A percentile compares a stretch with the other conserved stretches of the same genome.
phyloP scores from a whole-genome alignment of 2,329 filamentous ascomycete genomes.

The Aschersonia sp. region DNA sequence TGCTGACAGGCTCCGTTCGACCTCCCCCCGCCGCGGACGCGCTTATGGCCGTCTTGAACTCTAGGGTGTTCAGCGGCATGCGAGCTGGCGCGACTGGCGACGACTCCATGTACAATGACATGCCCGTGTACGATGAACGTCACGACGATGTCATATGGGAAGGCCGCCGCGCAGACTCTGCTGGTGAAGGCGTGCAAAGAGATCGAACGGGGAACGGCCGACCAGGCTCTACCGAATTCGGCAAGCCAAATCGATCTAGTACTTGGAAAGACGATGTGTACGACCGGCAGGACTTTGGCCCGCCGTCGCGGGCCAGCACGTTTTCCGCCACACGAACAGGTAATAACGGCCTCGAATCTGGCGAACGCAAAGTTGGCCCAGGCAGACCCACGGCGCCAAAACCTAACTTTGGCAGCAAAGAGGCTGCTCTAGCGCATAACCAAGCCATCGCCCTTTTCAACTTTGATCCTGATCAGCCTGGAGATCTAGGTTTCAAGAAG shows the following conservation, averaged over 20 bases:
- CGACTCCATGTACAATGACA: constrained; percentile 81
- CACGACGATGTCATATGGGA: constrained; percentile 81
- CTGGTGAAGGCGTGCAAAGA: constrained; percentile 45
- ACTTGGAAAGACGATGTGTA: constrained; percentile 70
- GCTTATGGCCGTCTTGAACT: constrained; percentile 73
- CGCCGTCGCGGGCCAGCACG: constrained; percentile 35
- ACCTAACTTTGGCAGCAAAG: constrained; percentile 56
- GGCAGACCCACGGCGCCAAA: constrained; percentile 78
- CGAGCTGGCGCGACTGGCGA: constrained; percentile 25
- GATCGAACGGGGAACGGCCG: constrained; percentile 21
- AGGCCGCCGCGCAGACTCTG: constrained; percentile 54
- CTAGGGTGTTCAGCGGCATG: constrained; percentile 65
- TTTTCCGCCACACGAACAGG: constrained; percentile 23
- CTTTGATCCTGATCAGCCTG: constrained; percentile 86
- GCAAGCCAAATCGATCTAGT: constrained; percentile 43
- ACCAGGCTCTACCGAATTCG: constrained; percentile 29
- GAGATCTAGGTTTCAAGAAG: constrained; percentile 92
- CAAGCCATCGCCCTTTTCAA: constrained; percentile 86
- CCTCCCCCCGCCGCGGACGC: constrained; percentile 73
- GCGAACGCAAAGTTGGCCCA: constrained; percentile 41
- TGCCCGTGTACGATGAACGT: constrained; percentile 72
- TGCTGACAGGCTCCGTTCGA: constrained; percentile 64
- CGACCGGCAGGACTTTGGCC: constrained; percentile 37
- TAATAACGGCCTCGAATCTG: constrained; percentile 31
- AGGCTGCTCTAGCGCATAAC: constrained; percentile 48